Base-by-base conservation (phyloP, 2,329 filamentous ascomycete species). In the Sordariomycetes sp. region DNA sequence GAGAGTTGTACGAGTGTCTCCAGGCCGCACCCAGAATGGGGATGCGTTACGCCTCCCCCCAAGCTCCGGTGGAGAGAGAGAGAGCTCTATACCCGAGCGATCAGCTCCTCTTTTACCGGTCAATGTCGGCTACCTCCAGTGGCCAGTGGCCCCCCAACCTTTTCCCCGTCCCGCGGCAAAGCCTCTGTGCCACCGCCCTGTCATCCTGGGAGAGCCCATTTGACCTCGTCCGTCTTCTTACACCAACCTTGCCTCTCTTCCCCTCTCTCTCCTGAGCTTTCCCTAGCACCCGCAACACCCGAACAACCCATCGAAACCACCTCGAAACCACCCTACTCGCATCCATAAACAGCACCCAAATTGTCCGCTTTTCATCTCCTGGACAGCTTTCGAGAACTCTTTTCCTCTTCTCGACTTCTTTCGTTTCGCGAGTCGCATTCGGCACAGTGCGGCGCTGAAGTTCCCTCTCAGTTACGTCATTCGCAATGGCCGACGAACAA, bases 401-500 rank as follows among this genome's bases (percentile, higher is more conserved):
- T 22, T 8, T 35, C 24, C 57, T 22, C 28, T 53, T 42, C n/a
- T 35, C 53, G 42, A 56, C 57, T 58, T 55, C 60, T 57, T 57
- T 56, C 54, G 54, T 57, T 57, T 56, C 54, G 54, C 57, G 57
- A 61, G 59, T 57, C n/a, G 24, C 24, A 39, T 52, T 51, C 54
- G 17, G 20, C 59, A 60, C 53, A 57, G 52, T 36, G 53, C 53
- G 52, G 52, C 39, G 22, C 28, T 51, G 55, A 53, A 53, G 22
- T 22, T 51, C 22, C 28, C 28, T 32, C n/a, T n/a, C 1, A 35
- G 58, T 57, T 56, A 24, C 42, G 54, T 32, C 52, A 17, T 39
- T 53, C 54, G 20, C 13, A 48, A 20, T 55, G 42, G 13, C 6
- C 36, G 51, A 55, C 28, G 50, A 56, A 50, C 54, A 35, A 24